phyloP scores from a whole-genome alignment of 805 yeast genomes.

The Ogataea nakhonphanomensis region DNA sequence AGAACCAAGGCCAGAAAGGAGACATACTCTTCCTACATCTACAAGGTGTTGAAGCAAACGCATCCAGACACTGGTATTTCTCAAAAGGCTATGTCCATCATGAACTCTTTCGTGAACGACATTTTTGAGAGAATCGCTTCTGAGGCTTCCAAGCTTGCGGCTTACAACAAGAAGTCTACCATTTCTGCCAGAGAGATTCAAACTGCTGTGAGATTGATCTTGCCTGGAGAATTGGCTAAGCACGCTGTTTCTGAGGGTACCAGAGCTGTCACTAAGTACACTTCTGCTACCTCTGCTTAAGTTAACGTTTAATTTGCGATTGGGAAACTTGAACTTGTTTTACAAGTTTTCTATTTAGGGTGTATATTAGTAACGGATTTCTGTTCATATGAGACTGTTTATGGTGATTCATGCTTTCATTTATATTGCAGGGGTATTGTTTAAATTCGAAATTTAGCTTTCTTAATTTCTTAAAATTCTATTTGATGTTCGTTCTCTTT shows the following conservation, averaged over 20 bases:
- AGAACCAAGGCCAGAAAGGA: conserved; percentile 96
- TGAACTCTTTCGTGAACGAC: conserved; percentile 98
- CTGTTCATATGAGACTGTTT: conserved; percentile 2
- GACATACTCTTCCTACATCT: conserved; percentile 95
- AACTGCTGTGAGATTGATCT: conserved; percentile 94
- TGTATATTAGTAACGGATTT: conserved; percentile 32
- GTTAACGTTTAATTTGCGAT: conserved; percentile 12
- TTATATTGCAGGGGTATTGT: neutral
- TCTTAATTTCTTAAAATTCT: neutral
- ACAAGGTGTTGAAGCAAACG: conserved; percentile 97
- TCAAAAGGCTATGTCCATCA: conserved; percentile 96
- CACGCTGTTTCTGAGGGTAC: conserved; percentile 98
- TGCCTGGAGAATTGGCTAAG: conserved; percentile 97
- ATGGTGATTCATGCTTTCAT: no score
- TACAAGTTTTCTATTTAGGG: conserved; percentile 24
- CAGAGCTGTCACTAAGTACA: conserved; percentile 94
- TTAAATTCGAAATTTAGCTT: neutral
- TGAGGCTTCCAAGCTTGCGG: conserved; percentile 97
- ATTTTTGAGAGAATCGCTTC: conserved; percentile 97
- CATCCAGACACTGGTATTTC: conserved; percentile 99
- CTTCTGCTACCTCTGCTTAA: conserved; percentile 51
- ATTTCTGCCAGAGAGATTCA: conserved; percentile 97
- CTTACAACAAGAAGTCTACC: conserved; percentile 97
- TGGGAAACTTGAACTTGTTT: conserved; percentile 19
- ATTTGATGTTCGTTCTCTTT: neutral